phyloP scores from a whole-genome alignment of 2,329 filamentous ascomycete species.

The Clonostachys byssicola region DNA sequence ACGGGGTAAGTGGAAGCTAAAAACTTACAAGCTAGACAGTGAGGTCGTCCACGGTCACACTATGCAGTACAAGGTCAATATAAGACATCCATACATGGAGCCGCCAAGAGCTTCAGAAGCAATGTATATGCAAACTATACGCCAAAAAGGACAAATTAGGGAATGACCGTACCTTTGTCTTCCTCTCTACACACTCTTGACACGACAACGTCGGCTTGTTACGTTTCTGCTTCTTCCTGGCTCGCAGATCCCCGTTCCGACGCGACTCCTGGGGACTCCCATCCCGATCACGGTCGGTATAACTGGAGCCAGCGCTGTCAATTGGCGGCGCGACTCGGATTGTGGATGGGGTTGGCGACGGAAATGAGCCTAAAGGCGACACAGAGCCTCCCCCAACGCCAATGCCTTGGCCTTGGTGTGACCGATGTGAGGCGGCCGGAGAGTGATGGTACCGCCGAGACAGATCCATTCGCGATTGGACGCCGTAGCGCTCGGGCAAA shows the following conservation, averaged over 20 bases:
- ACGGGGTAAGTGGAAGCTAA: not conserved
- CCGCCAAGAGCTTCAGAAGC: not conserved
- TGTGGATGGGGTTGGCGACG: not conserved
- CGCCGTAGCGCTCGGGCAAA: no score
- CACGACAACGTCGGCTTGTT: conserved; percentile 82
- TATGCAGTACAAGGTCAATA: conserved; percentile 21
- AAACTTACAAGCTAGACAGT: conserved; percentile 59
- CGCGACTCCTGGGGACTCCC: conserved; percentile 7
- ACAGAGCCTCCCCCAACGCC: no score
- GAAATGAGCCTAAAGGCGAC: no score
- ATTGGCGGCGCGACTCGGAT: not conserved
- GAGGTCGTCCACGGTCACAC: conserved; percentile 72
- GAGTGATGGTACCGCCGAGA: no score
- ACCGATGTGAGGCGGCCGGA: no score
- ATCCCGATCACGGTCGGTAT: conserved; percentile 11
- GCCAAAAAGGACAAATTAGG: not conserved
- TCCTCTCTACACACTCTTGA: conserved; percentile 75
- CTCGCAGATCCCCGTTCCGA: conserved; percentile 25
- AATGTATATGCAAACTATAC: not conserved
- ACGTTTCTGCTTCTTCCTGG: conserved; percentile 72
- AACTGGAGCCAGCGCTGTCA: not conserved
- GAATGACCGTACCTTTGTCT: conserved; percentile 62
- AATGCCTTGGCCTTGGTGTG: no score
- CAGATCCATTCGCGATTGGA: no score
- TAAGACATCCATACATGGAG: not conserved